Base-by-base conservation (phyloP, 1,284 basidiomycete species). In the Mycena sp. region DNA sequence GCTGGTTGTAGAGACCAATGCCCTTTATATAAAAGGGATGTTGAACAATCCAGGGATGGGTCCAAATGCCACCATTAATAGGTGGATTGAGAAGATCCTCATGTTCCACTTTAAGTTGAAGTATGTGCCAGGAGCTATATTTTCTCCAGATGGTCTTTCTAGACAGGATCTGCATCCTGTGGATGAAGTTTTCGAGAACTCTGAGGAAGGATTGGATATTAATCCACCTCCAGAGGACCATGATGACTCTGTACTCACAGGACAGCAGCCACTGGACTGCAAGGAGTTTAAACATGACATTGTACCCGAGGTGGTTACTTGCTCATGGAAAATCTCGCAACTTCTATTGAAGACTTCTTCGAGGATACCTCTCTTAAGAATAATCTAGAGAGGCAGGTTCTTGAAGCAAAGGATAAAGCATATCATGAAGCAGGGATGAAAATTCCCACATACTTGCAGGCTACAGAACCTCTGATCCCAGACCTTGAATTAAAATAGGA, bases 21-120 rank as follows among this genome's bases (percentile, higher is more conserved):
- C 79, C 0, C 71, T 71, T 19, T 79, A 76, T 50, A 76, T 81
- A 32, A 73, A 73, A 45, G 78, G 78, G 1, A 81, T 81, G 78
- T 51, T 80, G 0, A 73, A 72, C 21, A 70, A 76, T n/a, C 79
- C 76, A 0, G 75, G 77, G 52, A 58, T 79, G 1, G 72, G 74
- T 10, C 78, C 78, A 0, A 80, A 76, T 51, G 76, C 76, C 0
- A 69, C 74, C 0, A 76, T 81, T 10, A 80, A 80, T 44, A 51
- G 74, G 14, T 82, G 80, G 79, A 80, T 81, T 35, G 69, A 72
- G 5, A 73, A 62, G 0, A 77, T 80, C 16, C 52, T 77, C 0
- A 58, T 78, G 9, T 82, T 78, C 59, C 54, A 78, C 58, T 81
- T 83, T 57, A 70, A 68, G 11, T 64, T 82, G 0, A 56, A 68